Evolutionary conservation across 768 basidiomycete genomes (phyloP).

Genomic region (Trametes punicea): DNA sequence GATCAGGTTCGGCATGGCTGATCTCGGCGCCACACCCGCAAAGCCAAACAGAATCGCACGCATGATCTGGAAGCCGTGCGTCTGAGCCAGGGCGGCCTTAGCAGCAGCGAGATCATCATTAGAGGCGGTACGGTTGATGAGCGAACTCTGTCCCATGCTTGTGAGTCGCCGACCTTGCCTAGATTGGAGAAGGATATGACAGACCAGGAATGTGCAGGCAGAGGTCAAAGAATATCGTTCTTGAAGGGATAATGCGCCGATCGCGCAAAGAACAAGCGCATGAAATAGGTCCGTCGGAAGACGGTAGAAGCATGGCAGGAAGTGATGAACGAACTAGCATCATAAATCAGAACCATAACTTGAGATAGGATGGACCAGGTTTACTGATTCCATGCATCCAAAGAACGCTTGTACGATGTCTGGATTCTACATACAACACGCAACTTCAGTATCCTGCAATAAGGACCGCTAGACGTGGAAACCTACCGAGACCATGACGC

Average conservation of each 20-base stretch:
- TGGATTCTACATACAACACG: slow-evolving; percentile 58
- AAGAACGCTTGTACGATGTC: slow-evolving; percentile 92
- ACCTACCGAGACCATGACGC: slow-evolving; percentile 70
- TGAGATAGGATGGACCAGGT: slow-evolving; percentile 4
- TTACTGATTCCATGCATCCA: slow-evolving; percentile 71
- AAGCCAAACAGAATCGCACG: slow-evolving; percentile 75
- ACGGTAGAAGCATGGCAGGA: slow-evolving; percentile 55
- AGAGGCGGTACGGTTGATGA: slow-evolving; percentile 64
- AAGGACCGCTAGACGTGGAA: background rate
- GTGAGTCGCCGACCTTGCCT: background rate
- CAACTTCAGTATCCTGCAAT: background rate
- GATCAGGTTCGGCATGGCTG: slow-evolving; percentile 77
- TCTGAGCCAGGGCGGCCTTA: slow-evolving; percentile 46
- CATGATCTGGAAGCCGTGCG: slow-evolving; percentile 66
- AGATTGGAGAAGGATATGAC: slow-evolving; percentile 25
- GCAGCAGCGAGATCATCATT: slow-evolving; percentile 59
- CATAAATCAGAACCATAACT: background rate
- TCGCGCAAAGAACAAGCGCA: slow-evolving; percentile 66
- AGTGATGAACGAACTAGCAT: slow-evolving; percentile 50
- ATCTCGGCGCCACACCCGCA: slow-evolving; percentile 80
- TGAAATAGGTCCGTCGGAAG: slow-evolving; percentile 63
- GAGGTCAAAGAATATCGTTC: slow-evolving; percentile 85
- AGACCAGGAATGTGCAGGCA: slow-evolving; percentile 78
- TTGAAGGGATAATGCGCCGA: slow-evolving; percentile 64
- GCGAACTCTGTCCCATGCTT: slow-evolving; percentile 46